Percentiles rank a stretch among this genome's conserved stretches.
Conservation (phyloP, 2,329 filamentous ascomycete species). For the Fusarium luffae region DNA sequence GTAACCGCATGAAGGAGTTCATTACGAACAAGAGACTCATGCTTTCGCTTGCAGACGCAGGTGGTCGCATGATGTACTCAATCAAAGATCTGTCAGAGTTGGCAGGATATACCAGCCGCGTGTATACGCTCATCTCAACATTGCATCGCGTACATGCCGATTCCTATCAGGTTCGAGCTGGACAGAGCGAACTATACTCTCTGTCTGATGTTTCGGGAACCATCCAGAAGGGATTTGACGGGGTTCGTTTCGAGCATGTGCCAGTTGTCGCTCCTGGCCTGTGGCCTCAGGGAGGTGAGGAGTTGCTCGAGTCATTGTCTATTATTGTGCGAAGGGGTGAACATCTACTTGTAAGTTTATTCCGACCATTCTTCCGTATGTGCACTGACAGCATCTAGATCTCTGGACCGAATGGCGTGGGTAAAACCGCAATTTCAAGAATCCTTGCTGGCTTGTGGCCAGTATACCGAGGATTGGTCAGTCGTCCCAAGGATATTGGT, state of each 20-base stretch:
- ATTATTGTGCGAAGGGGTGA: slow-evolving; percentile 91
- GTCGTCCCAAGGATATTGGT: slow-evolving; percentile 81
- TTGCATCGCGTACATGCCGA: slow-evolving; percentile 93
- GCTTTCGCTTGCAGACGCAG: slow-evolving; percentile 95
- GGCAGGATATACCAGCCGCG: slow-evolving; percentile 93
- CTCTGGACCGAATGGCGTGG: slow-evolving; percentile 93
- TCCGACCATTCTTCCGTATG: neutral
- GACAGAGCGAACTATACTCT: slow-evolving; percentile 84
- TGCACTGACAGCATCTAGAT: slow-evolving; percentile 62
- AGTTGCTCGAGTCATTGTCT: slow-evolving; percentile 87
- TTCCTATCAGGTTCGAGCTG: slow-evolving; percentile 78
- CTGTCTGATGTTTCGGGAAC: slow-evolving; percentile 93
- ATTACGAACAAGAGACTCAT: slow-evolving; percentile 99
- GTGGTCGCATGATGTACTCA: slow-evolving; percentile 99
- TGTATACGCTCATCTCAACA: slow-evolving; percentile 95
- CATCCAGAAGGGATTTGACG: slow-evolving; percentile 93
- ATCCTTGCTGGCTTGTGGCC: slow-evolving; percentile 95
- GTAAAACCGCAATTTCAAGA: slow-evolving; percentile 88
- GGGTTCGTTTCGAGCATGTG: slow-evolving; percentile 91
- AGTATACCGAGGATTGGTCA: slow-evolving; percentile 91
- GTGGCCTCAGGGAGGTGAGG: slow-evolving; percentile 90
- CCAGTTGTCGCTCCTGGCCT: slow-evolving; percentile 90
- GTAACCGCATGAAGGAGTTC: slow-evolving; percentile 95
- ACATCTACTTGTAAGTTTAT: slow-evolving; percentile 75
- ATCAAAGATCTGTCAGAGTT: slow-evolving; percentile 98